Conservation (phyloP, 441 rosid genomes). For the Iberis amara region DNA sequence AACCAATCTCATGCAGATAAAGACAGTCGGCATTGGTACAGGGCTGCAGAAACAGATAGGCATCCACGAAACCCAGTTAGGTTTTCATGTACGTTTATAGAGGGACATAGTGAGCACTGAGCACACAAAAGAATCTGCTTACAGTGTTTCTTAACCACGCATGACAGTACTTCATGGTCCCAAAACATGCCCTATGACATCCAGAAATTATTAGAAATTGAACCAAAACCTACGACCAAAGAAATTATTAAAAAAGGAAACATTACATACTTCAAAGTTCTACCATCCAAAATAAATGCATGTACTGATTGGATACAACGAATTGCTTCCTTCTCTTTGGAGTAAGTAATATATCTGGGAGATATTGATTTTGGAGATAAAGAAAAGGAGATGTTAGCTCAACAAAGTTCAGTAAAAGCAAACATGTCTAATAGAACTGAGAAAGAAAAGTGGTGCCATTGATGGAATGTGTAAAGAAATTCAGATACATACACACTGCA, state of each 20-base stretch:
- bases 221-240: not conserved
- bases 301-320: slow-evolving; percentile 84
- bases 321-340: slow-evolving; percentile 74
- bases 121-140: slow-evolving; percentile 24
- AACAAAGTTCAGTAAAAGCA: slow-evolving; percentile 11
- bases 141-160: slow-evolving; percentile 70
- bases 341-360: slow-evolving; percentile 66
- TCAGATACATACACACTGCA: slow-evolving; percentile 70
- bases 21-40: slow-evolving; percentile 59
- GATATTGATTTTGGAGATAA: slow-evolving; percentile 5
- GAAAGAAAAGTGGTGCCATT: no score
- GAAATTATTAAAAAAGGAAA: slow-evolving; percentile 2
- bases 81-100: not conserved
- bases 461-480: not conserved
- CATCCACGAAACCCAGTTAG: slow-evolving; percentile 7
- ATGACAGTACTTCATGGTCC: slow-evolving; percentile 71
- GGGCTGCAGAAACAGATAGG: slow-evolving; percentile 37
- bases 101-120: slow-evolving; percentile 10
- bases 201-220: slow-evolving; percentile 10
- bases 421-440: slow-evolving; percentile 21
- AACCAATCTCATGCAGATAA: slow-evolving; percentile 61
- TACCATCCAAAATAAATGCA: slow-evolving; percentile 73
- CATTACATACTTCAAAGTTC: slow-evolving; percentile 55
- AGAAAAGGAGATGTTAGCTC: slow-evolving; percentile 12
- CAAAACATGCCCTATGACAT: slow-evolving; percentile 54